These are phyloP conservation scores for Neurospora sp. DNA, from an alignment of 495 filamentous ascomycete species.

Conservation along the genomic window DNA sequence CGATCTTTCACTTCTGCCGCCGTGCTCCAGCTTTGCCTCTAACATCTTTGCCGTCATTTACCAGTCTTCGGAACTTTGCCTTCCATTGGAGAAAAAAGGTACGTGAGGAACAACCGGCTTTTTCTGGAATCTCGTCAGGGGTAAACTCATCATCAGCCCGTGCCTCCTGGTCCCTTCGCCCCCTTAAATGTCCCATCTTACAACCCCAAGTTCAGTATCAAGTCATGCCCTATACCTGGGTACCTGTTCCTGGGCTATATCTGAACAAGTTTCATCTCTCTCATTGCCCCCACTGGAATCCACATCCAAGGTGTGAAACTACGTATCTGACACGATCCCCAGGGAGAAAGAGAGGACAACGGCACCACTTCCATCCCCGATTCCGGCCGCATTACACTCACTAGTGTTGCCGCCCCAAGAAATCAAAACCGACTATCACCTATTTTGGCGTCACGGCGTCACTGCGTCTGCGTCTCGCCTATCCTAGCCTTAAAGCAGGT, in stretches of 20 bases:
- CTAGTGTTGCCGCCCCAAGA: neutral
- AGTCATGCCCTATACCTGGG: neutral
- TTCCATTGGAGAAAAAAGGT: neutral
- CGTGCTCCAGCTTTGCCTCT: neutral
- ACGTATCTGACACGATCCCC: neutral
- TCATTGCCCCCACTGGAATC: neutral
- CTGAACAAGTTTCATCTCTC: neutral
- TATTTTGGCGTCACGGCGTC: neutral
- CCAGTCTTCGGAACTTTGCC: neutral
- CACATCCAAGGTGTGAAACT: neutral
- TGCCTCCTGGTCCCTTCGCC: neutral
- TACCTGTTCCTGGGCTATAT: neutral
- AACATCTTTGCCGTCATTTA: neutral
- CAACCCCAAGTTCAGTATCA: neutral
- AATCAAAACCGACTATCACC: neutral
- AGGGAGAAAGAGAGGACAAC: neutral
- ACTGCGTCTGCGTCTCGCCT: neutral
- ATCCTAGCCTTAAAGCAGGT: neutral
- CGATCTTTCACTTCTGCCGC: neutral
- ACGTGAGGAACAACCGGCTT: neutral
- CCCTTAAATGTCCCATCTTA: neutral
- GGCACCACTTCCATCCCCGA: neutral
- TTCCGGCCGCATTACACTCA: neutral
- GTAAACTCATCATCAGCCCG: neutral
- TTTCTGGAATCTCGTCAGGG: neutral